A percentile compares a stretch with the other conserved stretches of the same genome.
phyloP scores from a whole-genome alignment of 1,139 yeast genomes.

The Candida gigantensis region DNA sequence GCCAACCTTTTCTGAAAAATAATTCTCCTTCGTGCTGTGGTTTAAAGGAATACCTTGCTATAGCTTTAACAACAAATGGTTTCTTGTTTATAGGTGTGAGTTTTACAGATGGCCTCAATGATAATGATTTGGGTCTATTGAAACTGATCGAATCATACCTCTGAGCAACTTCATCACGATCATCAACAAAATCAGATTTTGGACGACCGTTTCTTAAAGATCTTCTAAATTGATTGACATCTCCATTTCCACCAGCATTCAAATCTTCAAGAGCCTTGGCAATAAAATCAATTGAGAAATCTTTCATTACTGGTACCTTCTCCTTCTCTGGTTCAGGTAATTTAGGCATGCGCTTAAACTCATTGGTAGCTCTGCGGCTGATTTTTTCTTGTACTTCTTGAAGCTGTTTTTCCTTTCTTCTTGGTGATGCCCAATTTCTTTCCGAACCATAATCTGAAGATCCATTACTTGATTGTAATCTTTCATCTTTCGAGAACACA shows the following conservation, averaged over 20 bases:
- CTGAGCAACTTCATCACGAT: slow-evolving; percentile 40
- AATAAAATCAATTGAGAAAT: slow-evolving; percentile 50
- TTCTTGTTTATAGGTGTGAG: slow-evolving; percentile 44
- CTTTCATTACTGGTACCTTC: slow-evolving; percentile 42
- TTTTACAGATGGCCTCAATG: slow-evolving; percentile 16
- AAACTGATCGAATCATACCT: slow-evolving; percentile 33
- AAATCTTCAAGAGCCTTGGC: slow-evolving; percentile 66
- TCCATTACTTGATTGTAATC: slow-evolving; percentile 36
- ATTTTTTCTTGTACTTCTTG: slow-evolving; percentile 43
- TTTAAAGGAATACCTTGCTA: slow-evolving; percentile 69
- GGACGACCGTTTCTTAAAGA: slow-evolving; percentile 29
- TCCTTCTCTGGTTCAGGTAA: slow-evolving; percentile 18
- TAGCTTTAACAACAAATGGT: slow-evolving; percentile 58
- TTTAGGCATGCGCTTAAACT: slow-evolving; percentile 13
- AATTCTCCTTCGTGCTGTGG: slow-evolving; percentile 84
- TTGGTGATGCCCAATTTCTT: slow-evolving; percentile 59
- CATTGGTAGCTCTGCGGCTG: slow-evolving; percentile 27
- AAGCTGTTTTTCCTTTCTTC: slow-evolving; percentile 38
- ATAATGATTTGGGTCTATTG: slow-evolving; percentile 48
- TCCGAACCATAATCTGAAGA: slow-evolving; percentile 24
- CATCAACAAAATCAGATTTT: slow-evolving; percentile 36
- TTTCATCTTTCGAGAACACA: slow-evolving; percentile 26
- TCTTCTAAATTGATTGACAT: slow-evolving; percentile 44
- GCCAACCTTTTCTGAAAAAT: slow-evolving; percentile 70
- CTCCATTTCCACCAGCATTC: slow-evolving; percentile 66